phyloP scores from a whole-genome alignment of 129 eudicot genomes.

The Ambrosia trifida region DNA sequence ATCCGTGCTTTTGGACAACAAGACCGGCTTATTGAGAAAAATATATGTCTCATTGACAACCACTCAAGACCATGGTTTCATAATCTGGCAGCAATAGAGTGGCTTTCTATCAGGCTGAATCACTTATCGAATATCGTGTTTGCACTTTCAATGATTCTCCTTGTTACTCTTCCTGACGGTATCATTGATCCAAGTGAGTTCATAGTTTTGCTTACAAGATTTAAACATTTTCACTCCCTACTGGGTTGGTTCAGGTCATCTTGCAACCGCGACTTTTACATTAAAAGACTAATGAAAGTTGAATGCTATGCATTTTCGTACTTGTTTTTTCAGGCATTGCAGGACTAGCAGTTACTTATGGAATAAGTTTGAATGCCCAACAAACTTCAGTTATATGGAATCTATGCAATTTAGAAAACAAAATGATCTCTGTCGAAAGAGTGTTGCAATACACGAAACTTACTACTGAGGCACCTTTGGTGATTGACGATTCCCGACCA shows the following conservation, averaged over 20 bases:
- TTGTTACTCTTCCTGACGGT: conserved; percentile 91
- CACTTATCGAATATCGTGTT: conserved; percentile 92
- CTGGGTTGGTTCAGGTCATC: not conserved
- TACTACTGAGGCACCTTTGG: conserved; percentile 78
- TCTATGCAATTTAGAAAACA: conserved; percentile 88
- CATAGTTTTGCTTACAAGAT: not conserved
- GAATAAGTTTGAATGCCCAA: conserved; percentile 67
- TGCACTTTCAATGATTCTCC: conserved; percentile 80
- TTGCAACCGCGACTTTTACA: no score
- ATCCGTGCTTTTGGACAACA: conserved; percentile 88
- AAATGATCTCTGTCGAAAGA: conserved; percentile 97
- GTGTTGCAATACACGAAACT: conserved; percentile 88
- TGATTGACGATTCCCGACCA: conserved; percentile 67
- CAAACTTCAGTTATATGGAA: conserved; percentile 96
- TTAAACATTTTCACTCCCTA: not conserved
- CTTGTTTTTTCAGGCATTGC: conserved; percentile 70
- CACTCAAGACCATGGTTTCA: conserved; percentile 95
- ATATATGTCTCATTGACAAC: conserved; percentile 68
- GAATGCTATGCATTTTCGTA: conserved; percentile 7
- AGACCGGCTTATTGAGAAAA: conserved; percentile 65
- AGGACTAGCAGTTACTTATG: conserved; percentile 91
- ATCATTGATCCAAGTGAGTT: conserved; percentile 79
- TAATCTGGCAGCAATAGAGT: conserved; percentile 84
- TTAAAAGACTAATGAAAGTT: no score
- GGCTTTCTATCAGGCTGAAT: conserved; percentile 91